Conservation (phyloP, 1,139 yeast species). For the Casaregolazyma lundiana region DNA sequence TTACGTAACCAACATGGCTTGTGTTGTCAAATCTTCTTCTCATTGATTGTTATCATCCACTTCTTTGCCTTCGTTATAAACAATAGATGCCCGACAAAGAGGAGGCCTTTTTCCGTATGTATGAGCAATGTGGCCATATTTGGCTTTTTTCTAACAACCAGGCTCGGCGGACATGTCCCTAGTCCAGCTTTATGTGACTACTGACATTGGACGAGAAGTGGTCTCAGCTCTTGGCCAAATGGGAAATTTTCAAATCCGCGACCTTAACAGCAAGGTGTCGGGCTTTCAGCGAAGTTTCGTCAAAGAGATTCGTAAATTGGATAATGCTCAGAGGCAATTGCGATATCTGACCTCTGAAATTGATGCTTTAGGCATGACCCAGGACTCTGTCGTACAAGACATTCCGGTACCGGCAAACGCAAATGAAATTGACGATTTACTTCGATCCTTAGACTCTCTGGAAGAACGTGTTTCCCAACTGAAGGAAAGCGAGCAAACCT, state of each 20-base stretch:
- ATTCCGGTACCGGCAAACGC: constrained; percentile 44
- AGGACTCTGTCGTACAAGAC: constrained; percentile 25
- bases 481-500: constrained; percentile 50
- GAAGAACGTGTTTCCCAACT: constrained; percentile 58
- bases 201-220: constrained; percentile 83
- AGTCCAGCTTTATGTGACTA: constrained; percentile 87
- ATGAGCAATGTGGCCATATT: not conserved
- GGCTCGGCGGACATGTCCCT: constrained; percentile 94
- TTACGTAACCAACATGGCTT: not conserved
- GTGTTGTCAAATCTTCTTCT: constrained; percentile 1
- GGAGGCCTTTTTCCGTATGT: constrained; percentile 24
- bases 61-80: constrained; percentile 1
- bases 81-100: constrained; percentile 14
- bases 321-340: constrained; percentile 59
- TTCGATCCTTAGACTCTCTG: constrained; percentile 56
- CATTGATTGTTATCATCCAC: not conserved
- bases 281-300: constrained; percentile 87
- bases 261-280: constrained; percentile 70
- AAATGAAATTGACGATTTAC: constrained; percentile 70
- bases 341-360: constrained; percentile 27
- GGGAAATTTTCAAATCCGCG: constrained; percentile 83
- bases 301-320: constrained; percentile 67
- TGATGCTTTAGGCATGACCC: constrained; percentile 27
- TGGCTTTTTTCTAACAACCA: constrained; percentile 16
- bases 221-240: constrained; percentile 76